Evolutionary conservation across 495 filamentous ascomycete species (phyloP), one percentile per base, ranked within the genome.

Genomic region (Paragyromitra xinjiangensis): DNA sequence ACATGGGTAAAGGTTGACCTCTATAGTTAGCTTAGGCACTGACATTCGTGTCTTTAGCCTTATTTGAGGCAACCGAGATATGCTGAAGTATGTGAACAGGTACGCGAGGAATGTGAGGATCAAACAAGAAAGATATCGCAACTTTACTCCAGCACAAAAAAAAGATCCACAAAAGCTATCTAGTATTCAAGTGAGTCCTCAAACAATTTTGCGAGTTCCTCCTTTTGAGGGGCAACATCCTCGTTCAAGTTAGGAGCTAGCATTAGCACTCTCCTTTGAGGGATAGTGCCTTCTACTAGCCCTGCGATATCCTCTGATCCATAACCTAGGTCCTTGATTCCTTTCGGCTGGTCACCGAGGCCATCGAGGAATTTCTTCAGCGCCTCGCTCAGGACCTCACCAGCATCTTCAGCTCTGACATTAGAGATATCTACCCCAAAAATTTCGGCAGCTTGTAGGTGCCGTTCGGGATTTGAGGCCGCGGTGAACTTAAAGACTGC

Each of bases 401-500:
- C 95, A 0, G 95, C 96, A 75, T 89, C 92, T 81, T 95, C 94
- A 24, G 87, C 88, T 87, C 94, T 97, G 39, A 96, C 92, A 71
- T 91, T 91, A 37, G 88, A 90, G 63, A 94, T 90, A 71, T 99
- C 95, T 2, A 97, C 92, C 0, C 95, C 95, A 69, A 99, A 98
- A 0, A 87, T 89, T 84, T 97, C 94, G 1, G 96, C 95, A 6
- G 94, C 96, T 0, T 88, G 89, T 14, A 98, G 84, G 83, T 99
- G 95, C 1, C 95, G 90, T 9, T 97, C 93, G 0, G 95, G 95
- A 80, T 98, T 97, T 0, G 91, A 93, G 0, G 95, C 87, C 0
- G 88, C 96, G 0, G 95, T 99, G 84, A 98, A 98, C 3, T 88
- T 88, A 88, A 99, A 99, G 8, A 98, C 95, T 0, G 94, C 92